Evolutionary conservation across 768 basidiomycete genomes (phyloP).

Genomic region (Lactifluus hygrophoroides): DNA sequence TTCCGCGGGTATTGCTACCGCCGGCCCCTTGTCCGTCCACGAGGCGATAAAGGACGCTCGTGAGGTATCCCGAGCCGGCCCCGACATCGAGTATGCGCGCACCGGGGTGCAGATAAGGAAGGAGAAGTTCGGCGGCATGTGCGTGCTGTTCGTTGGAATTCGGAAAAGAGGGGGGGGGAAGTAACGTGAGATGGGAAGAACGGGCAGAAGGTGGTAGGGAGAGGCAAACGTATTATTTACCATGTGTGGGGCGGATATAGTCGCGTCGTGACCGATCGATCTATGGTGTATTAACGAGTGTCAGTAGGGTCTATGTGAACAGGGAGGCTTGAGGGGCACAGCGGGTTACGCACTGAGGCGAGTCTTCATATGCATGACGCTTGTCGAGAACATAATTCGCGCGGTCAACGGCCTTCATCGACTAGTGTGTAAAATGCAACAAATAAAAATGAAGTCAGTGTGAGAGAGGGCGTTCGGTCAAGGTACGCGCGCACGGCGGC

Average conservation of each 20-base stretch:
- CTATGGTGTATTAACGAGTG: neutral
- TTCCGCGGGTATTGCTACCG: conserved; percentile 33
- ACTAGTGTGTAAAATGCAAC: conserved; percentile 24
- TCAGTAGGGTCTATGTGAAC: neutral
- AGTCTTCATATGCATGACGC: conserved; percentile 39
- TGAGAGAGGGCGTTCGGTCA: neutral
- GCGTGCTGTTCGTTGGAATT: conserved; percentile 59
- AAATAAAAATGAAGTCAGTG: neutral
- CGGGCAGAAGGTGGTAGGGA: neutral
- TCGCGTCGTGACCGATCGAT: conserved; percentile 77
- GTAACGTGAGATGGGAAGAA: too few species aligned
- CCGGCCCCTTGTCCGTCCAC: conserved; percentile 32
- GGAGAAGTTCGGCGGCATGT: conserved; percentile 70
- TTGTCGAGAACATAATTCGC: conserved; percentile 36
- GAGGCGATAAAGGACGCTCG: conserved; percentile 74
- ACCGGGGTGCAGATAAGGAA: conserved; percentile 61
- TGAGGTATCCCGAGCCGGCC: conserved; percentile 79
- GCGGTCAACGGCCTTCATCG: conserved; percentile 41
- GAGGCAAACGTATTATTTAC: neutral
- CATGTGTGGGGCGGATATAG: conserved; percentile 86
- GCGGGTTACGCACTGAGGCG: conserved; percentile 33
- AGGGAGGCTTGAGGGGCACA: neutral
- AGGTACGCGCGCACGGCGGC: conserved; percentile 38
- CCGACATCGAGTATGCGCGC: conserved; percentile 83
- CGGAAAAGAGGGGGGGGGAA: too few species aligned